Conservation (phyloP, 345 rosid genomes). For the Syzygium grande region DNA sequence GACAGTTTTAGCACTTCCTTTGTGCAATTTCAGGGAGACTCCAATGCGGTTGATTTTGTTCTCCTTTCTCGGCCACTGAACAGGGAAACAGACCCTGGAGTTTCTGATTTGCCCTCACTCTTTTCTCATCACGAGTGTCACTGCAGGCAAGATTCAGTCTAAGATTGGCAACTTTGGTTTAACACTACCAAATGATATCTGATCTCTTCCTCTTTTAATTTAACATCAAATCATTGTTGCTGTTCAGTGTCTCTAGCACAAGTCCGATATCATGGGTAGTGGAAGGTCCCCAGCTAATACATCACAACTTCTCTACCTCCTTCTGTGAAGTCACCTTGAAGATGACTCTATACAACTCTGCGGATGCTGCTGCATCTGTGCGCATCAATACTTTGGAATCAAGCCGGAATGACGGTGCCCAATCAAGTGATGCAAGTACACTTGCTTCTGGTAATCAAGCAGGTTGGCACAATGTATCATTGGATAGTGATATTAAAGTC, state of each 20-base stretch:
- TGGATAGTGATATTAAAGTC: constrained; percentile 39
- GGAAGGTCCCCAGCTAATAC: constrained; percentile 48
- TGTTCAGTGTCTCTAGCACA: constrained; percentile 46
- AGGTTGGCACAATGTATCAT: constrained; percentile 57
- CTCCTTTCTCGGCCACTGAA: constrained; percentile 42
- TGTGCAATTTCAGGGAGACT: constrained; percentile 37
- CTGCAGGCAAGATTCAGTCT: constrained; percentile 49
- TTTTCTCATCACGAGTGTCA: constrained; percentile 75
- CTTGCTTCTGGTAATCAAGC: constrained; percentile 32
- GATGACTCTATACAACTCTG: constrained; percentile 66
- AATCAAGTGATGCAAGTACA: constrained; percentile 13
- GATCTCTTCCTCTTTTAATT: background rate
- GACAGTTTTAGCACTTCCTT: background rate
- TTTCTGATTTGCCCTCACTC: constrained; percentile 30
- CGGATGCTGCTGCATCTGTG: constrained; percentile 36
- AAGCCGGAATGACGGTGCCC: constrained; percentile 3
- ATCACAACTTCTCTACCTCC: constrained; percentile 57
- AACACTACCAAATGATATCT: background rate
- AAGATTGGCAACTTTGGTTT: background rate
- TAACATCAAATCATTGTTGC: background rate
- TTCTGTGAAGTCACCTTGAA: constrained; percentile 50
- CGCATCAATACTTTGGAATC: constrained; percentile 35
- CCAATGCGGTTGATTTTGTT: constrained; percentile 59
- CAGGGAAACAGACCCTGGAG: constrained; percentile 23
- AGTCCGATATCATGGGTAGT: constrained; percentile 72